Evolutionary conservation across 129 eudicot species (phyloP).

Genomic region (Flaveria brownii): DNA sequence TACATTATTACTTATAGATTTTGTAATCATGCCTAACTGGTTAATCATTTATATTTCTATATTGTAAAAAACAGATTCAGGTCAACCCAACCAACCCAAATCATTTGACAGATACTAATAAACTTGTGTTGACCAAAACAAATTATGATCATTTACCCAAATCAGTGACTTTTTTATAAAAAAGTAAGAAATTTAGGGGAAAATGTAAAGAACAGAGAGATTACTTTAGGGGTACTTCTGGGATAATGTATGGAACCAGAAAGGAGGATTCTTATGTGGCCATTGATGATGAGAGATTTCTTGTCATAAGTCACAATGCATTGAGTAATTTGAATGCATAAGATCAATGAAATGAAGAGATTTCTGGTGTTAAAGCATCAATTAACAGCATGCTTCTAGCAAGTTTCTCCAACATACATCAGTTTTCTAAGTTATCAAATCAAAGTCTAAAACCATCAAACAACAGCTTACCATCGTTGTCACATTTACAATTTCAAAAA

Average conservation of each 20-base stretch:
- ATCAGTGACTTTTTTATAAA: not conserved
- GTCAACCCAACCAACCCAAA: not conserved
- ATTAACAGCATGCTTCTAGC: not conserved
- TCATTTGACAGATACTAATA: not conserved
- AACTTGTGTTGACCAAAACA: not conserved
- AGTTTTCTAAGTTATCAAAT: slow-evolving; percentile 7
- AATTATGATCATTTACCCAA: not conserved
- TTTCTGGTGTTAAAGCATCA: slow-evolving; percentile 9
- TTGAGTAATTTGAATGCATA: slow-evolving; percentile 35
- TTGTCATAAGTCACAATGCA: slow-evolving; percentile 76
- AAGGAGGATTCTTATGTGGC: slow-evolving; percentile 64
- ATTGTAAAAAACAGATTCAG: not conserved
- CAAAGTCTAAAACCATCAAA: not conserved
- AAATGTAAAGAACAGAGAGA: slow-evolving; percentile 10
- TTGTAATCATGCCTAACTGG: not conserved
- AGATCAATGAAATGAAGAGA: slow-evolving; percentile 30
- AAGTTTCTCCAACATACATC: not conserved
- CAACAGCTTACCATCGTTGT: too few relatives aligned
- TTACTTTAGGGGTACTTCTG: slow-evolving; percentile 90
- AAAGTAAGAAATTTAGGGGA: not conserved
- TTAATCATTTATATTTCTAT: not conserved
- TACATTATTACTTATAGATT: not conserved
- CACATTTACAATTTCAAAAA: not conserved
- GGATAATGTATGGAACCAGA: slow-evolving; percentile 95
- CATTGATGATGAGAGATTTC: slow-evolving; percentile 76